Base-by-base conservation (phyloP, 208 protist genomes). In the Trypanosoma melophagium region DNA sequence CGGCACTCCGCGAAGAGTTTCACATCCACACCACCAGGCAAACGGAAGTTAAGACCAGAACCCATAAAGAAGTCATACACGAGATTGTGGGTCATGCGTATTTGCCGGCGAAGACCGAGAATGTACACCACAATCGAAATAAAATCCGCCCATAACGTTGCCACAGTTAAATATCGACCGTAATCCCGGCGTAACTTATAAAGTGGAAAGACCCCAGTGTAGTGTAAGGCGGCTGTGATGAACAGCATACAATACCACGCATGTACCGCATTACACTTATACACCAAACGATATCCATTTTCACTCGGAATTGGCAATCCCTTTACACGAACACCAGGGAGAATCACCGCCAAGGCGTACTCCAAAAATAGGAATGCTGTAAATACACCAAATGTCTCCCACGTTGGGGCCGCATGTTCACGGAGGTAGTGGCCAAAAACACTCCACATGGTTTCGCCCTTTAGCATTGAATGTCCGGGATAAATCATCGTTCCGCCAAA, bases 21-120 rank as follows among this genome's bases (percentile, higher is more conserved):
- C 41, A 98, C 70, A 63, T 98, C 96, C 45, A 98, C 76, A 76
- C 80, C 71, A 58, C 94, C 94, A 13, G 89, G 89, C 42, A 98
- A 84, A 45, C 88, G 82, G 69, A 80, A 93, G 82, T 96, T 93
- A 22, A 97, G 84, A 22, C 41, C 79, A 40, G 81, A 90, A 40
- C 97, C 97, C 93, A 98, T 98, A 82, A 98, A 98, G 69, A 98
- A 97, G 71, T 98, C 92, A 80, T 98, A 98, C 42, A 98, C 69
- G 60, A 90, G 55, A 79, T 87, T 97, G 41, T 89, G 90, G 24
- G 84, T 85, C 86, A 97, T 96, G 63, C 94, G 86, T 54, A 96
- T 83, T 59, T 69, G 64, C 68, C 65, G 77, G 57, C 67, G 70
- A 47, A 76, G 74, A 53, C 84, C 92, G 63, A 57, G 49, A 51